These are phyloP conservation scores for Benincasa hispida DNA, from an alignment of 306 rosid genomes.

Conservation along the genomic window DNA sequence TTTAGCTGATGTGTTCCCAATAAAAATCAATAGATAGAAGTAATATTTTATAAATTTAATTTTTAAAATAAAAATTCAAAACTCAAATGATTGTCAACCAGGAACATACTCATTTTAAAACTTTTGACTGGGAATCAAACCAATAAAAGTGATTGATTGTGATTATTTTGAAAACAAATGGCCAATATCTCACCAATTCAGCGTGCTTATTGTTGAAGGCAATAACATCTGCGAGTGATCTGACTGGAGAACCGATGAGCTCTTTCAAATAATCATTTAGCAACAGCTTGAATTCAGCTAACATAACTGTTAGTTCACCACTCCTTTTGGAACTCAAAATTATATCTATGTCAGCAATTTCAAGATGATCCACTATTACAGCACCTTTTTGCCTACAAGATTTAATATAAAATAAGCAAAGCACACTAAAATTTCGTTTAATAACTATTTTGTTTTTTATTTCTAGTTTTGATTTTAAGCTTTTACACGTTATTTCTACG, in stretches of 20 bases:
- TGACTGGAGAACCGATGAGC: slow-evolving; percentile 37
- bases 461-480: too few relatives aligned
- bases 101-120: too few relatives aligned
- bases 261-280: slow-evolving; percentile 30
- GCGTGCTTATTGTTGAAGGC: slow-evolving; percentile 35
- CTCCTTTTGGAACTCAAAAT: slow-evolving; percentile 14
- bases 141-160: not conserved
- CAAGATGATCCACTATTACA: slow-evolving; percentile 39
- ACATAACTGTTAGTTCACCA: slow-evolving; percentile 20
- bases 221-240: slow-evolving; percentile 37
- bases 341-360: slow-evolving; percentile 21
- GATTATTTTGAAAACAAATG: not conserved
- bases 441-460: too few relatives aligned
- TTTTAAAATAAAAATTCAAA: too few relatives aligned
- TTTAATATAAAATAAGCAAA: not conserved
- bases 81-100: too few relatives aligned
- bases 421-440: not conserved
- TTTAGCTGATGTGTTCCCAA: too few relatives aligned
- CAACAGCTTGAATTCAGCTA: slow-evolving; percentile 35
- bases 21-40: too few relatives aligned
- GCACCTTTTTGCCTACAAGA: slow-evolving; percentile 46
- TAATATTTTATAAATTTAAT: too few relatives aligned
- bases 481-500: too few relatives aligned
- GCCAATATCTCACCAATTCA: not conserved
- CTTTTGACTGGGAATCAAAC: not conserved